A percentile compares a stretch with the other conserved stretches of the same genome.
Evolutionary conservation across 768 basidiomycete species (phyloP).

Genomic region (Naematelia encephala): DNA sequence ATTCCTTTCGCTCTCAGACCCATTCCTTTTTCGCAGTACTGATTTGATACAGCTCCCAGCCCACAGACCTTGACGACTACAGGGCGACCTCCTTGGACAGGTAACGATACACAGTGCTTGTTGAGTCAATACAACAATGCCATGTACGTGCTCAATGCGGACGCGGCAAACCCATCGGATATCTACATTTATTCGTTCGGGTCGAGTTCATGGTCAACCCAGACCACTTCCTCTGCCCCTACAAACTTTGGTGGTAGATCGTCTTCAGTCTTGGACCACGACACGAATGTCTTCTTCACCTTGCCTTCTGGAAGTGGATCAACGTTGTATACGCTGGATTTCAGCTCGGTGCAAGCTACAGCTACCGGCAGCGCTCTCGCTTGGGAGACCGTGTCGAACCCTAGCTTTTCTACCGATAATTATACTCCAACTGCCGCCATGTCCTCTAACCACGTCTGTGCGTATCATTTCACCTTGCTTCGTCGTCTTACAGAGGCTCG

Average conservation of each 20-base stretch:
- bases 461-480: slow-evolving; percentile 4
- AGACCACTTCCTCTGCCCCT: slow-evolving; percentile 54
- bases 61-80: slow-evolving; percentile 63
- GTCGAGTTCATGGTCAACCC: slow-evolving; percentile 66
- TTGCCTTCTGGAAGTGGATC: slow-evolving; percentile 23
- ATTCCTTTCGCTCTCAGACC: slow-evolving; percentile 17
- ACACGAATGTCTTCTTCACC: slow-evolving; percentile 85
- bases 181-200: slow-evolving; percentile 77
- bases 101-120: slow-evolving; percentile 50
- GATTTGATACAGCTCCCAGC: slow-evolving; percentile 45
- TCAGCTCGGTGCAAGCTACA: slow-evolving; percentile 64
- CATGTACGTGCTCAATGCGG: slow-evolving; percentile 77
- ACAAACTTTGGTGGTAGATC: slow-evolving; percentile 59
- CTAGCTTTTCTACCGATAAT: slow-evolving; percentile 57
- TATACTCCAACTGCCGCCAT: slow-evolving; percentile 75
- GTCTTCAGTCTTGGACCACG: slow-evolving; percentile 77
- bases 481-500: too few relatives aligned
- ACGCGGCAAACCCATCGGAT: slow-evolving; percentile 63
- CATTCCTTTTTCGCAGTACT: neutral
- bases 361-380: slow-evolving; percentile 57
- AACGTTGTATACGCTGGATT: slow-evolving; percentile 65
- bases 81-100: slow-evolving; percentile 54
- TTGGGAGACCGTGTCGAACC: slow-evolving; percentile 64
- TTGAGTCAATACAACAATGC: slow-evolving; percentile 70
- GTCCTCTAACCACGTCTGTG: slow-evolving; percentile 73